Conservation (phyloP, 208 protist species). For the Plasmodiophora brassicae region DNA sequence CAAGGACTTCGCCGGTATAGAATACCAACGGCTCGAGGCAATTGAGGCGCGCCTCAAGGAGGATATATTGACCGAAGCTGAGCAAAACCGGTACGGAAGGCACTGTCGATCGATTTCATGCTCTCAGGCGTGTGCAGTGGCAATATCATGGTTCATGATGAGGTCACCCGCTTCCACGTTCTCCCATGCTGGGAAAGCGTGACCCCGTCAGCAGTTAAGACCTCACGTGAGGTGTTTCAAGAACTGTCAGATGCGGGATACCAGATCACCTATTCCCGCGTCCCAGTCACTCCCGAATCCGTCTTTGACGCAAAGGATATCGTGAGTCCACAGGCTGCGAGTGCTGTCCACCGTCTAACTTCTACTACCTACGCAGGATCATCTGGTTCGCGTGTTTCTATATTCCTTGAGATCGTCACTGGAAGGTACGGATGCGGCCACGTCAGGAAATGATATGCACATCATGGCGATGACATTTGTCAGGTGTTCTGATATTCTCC, state of each 20-base stretch:
- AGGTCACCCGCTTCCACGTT: neutral
- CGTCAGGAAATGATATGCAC: too few species aligned
- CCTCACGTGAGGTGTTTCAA: neutral
- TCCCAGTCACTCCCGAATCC: neutral
- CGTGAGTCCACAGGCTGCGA: too few species aligned
- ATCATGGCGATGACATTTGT: neutral
- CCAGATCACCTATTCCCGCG: conserved; percentile 9
- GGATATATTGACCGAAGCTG: conserved; percentile 15
- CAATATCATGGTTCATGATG: conserved; percentile 17
- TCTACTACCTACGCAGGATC: neutral
- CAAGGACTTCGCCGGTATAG: conserved; percentile 26
- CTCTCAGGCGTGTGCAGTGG: neutral
- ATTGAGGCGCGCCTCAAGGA: neutral
- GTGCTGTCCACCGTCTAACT: too few species aligned
- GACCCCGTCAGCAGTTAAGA: neutral
- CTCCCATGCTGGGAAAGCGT: conserved; percentile 23
- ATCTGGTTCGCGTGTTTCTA: conserved; percentile 28
- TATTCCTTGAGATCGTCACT: neutral
- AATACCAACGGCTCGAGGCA: neutral
- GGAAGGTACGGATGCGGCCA: neutral
- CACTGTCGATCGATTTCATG: neutral
- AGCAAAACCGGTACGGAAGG: neutral
- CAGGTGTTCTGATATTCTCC: neutral
- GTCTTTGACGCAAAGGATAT: conserved; percentile 27
- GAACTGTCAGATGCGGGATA: neutral